Evolutionary conservation across 371 early-diverging fungal genomes (phyloP).

Genomic region (Lichtheimia hyalospora): DNA sequence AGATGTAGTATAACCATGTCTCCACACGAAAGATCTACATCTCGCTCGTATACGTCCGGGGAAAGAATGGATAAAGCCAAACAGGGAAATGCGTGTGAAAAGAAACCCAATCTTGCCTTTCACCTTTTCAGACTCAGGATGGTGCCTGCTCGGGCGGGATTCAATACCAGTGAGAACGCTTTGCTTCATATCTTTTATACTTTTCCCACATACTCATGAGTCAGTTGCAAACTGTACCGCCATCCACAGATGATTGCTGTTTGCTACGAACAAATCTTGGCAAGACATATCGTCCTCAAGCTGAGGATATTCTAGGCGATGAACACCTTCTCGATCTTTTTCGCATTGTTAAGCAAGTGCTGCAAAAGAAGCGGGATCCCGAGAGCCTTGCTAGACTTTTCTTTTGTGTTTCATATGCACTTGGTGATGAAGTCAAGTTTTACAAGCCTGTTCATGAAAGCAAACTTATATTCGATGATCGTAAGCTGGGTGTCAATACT

Average conservation of each 20-base stretch:
- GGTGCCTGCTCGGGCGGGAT: too few species aligned
- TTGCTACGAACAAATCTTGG: background rate
- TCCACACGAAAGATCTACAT: too few species aligned
- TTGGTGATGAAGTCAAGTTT: conserved; percentile 42
- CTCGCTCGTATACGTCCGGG: too few species aligned
- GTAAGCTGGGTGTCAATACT: conserved; percentile 16
- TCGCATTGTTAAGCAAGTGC: conserved; percentile 36
- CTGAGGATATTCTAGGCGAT: conserved; percentile 46
- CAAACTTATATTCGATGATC: conserved; percentile 28
- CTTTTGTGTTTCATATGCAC: conserved; percentile 42
- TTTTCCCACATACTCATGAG: background rate
- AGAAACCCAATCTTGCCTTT: too few species aligned
- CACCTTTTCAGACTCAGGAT: too few species aligned
- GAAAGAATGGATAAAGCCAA: too few species aligned
- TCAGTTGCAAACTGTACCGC: background rate
- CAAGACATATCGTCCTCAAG: conserved; percentile 27
- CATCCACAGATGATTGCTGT: conserved; percentile 3
- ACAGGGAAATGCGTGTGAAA: too few species aligned
- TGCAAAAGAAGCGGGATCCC: conserved; percentile 38
- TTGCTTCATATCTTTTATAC: background rate
- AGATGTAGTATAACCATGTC: too few species aligned
- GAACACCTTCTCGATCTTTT: conserved; percentile 46
- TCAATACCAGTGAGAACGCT: too few species aligned
- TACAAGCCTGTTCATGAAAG: conserved; percentile 40
- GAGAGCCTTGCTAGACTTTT: conserved; percentile 40